phyloP scores from a whole-genome alignment of 2,329 filamentous ascomycete species.

The Parastagonospora avenae region DNA sequence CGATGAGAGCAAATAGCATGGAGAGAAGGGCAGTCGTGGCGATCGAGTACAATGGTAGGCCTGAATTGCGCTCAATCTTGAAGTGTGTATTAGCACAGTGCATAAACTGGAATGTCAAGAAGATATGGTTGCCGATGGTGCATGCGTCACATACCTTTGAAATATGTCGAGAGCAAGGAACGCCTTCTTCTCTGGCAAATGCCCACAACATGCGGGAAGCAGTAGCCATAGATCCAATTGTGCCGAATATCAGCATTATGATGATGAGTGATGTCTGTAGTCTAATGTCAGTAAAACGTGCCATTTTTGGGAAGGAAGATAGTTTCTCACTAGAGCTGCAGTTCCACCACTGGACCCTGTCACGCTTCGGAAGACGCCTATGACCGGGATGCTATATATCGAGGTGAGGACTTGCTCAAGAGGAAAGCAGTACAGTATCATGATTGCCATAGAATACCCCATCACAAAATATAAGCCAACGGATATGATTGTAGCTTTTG shows the following conservation, averaged over 20 bases:
- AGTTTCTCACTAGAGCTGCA: slow-evolving; percentile 19
- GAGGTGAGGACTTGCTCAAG: slow-evolving; percentile 17
- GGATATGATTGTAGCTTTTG: slow-evolving; percentile 40
- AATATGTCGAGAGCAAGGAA: slow-evolving; percentile 26
- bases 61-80: no score
- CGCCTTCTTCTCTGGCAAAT: slow-evolving; percentile 19
- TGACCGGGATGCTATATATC: background rate
- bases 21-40: slow-evolving; percentile 15
- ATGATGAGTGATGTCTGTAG: slow-evolving; percentile 16
- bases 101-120: slow-evolving; percentile 2
- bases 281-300: slow-evolving; percentile 1
- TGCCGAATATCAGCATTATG: slow-evolving; percentile 6
- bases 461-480: slow-evolving; percentile 38
- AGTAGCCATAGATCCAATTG: slow-evolving; percentile 14
- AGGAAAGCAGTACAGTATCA: slow-evolving; percentile 41
- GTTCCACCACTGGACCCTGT: slow-evolving; percentile 33
- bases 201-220: slow-evolving; percentile 23
- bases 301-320: background rate
- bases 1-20: slow-evolving; percentile 15
- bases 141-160: slow-evolving; percentile 4
- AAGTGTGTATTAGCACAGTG: background rate
- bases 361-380: background rate
- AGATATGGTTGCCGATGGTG: background rate
- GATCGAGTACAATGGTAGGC: slow-evolving; percentile 50
- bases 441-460: slow-evolving; percentile 34